Conservation (phyloP, 768 basidiomycete genomes). For the Lepiota venenata region DNA sequence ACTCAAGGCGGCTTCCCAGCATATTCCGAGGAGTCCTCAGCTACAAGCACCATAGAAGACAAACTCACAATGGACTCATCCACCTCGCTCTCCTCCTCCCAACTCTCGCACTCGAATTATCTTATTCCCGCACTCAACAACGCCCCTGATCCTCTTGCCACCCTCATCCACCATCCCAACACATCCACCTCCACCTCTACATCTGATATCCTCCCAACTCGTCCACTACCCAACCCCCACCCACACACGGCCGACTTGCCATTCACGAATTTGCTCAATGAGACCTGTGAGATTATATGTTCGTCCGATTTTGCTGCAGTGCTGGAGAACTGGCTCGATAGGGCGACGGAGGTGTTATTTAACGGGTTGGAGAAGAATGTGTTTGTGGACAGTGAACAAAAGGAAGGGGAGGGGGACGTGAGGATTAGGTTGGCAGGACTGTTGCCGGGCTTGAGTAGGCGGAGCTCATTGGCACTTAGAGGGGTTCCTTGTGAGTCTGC, state of each 20-base stretch:
- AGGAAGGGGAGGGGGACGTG: slow-evolving; percentile 31
- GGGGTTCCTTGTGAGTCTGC: slow-evolving; percentile 77
- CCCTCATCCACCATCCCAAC: too few species aligned
- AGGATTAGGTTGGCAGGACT: slow-evolving; percentile 74
- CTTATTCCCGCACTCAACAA: slow-evolving; percentile 20
- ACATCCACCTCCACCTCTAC: not conserved
- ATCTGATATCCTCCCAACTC: slow-evolving; percentile 7
- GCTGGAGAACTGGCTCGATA: slow-evolving; percentile 70
- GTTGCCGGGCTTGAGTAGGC: slow-evolving; percentile 75
- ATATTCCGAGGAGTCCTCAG: slow-evolving; percentile 2
- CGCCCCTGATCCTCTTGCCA: not conserved
- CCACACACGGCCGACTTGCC: slow-evolving; percentile 37
- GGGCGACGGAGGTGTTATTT: slow-evolving; percentile 61
- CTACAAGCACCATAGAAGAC: not conserved
- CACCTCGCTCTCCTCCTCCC: slow-evolving; percentile 24
- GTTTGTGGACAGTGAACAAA: slow-evolving; percentile 36
- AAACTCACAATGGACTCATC: slow-evolving; percentile 13
- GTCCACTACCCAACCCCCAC: slow-evolving; percentile 21
- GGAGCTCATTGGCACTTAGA: slow-evolving; percentile 69
- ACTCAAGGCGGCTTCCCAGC: slow-evolving; percentile 55
- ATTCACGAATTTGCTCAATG: slow-evolving; percentile 62
- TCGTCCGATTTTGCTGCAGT: slow-evolving; percentile 71
- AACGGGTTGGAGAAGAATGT: slow-evolving; percentile 61
- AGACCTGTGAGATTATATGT: slow-evolving; percentile 61
- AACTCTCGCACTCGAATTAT: slow-evolving; percentile 28